Conservation (phyloP, 2,329 filamentous ascomycete genomes). For the Pezicula neosporulosa region DNA sequence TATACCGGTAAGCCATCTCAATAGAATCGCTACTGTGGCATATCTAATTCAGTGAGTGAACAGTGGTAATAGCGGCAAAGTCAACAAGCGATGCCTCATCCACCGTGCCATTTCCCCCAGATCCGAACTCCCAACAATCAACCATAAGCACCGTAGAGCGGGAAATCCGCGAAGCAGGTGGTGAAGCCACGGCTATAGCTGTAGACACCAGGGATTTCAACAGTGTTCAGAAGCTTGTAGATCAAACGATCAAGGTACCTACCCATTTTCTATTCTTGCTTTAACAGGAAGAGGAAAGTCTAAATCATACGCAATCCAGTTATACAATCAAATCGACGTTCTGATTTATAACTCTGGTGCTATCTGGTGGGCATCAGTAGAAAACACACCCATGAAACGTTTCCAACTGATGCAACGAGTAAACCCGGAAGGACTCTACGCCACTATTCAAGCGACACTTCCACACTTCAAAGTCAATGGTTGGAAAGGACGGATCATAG, state of each 20-base stretch:
- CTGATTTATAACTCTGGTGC: conserved; percentile 82
- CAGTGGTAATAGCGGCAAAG: conserved; percentile 68
- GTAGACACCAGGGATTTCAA: conserved; percentile 67
- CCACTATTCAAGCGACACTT: conserved; percentile 62
- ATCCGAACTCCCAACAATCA: conserved; percentile 70
- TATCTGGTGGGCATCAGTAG: conserved; percentile 78
- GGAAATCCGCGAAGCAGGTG: conserved; percentile 66
- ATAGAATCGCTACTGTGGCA: not conserved
- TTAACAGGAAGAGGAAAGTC: conserved; percentile 10
- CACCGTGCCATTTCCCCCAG: conserved; percentile 61
- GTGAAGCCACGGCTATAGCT: conserved; percentile 59
- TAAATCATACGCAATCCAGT: conserved; percentile 25
- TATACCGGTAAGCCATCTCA: conserved; percentile 11
- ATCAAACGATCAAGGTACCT: conserved; percentile 46
- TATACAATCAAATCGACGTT: conserved; percentile 65
- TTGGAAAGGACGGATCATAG: conserved; percentile 63
- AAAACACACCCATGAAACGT: conserved; percentile 69
- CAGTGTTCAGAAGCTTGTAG: conserved; percentile 58
- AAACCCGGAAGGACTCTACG: conserved; percentile 75
- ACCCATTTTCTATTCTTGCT: conserved; percentile 11
- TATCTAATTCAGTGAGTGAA: not conserved
- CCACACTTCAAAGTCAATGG: conserved; percentile 57
- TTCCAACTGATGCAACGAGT: conserved; percentile 76
- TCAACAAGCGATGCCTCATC: conserved; percentile 61
- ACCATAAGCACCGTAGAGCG: conserved; percentile 78